Percentiles rank a stretch among this genome's conserved stretches.
These are phyloP conservation scores for Marasmius tenuissimus DNA, from an alignment of 1,284 basidiomycete genomes.

Conservation along the genomic window DNA sequence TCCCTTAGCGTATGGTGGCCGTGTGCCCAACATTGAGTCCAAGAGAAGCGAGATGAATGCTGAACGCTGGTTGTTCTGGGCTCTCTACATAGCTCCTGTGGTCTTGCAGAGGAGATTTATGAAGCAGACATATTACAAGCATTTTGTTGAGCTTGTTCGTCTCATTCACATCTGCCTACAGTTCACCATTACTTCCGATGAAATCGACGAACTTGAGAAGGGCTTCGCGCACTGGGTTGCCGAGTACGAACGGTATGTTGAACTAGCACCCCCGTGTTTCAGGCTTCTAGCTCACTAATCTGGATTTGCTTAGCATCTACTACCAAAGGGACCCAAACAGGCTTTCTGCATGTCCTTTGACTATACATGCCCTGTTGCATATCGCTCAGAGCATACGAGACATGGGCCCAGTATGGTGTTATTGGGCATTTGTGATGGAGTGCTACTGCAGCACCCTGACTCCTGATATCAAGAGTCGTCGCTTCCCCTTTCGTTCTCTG, in stretches of 20 bases:
- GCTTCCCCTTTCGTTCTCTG: too few species aligned
- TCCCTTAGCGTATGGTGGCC: constrained; percentile 28
- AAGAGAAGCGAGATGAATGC: constrained; percentile 24
- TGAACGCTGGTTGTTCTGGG: constrained; percentile 31
- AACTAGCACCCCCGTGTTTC: background rate
- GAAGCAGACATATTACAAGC: constrained; percentile 27
- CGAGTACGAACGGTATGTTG: constrained; percentile 31
- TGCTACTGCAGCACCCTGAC: too few species aligned
- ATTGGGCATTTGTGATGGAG: too few species aligned
- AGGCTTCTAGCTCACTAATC: background rate
- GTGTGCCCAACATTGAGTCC: constrained; percentile 26
- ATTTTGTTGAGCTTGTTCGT: constrained; percentile 30
- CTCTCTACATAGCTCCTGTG: constrained; percentile 28
- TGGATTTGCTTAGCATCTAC: constrained; percentile 26
- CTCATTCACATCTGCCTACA: constrained; percentile 29
- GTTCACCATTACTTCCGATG: constrained; percentile 24
- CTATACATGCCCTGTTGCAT: constrained; percentile 32
- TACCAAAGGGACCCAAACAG: constrained; percentile 25
- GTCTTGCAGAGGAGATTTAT: constrained; percentile 25
- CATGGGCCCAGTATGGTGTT: constrained; percentile 28
- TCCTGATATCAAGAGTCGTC: too few species aligned
- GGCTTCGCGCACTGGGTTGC: constrained; percentile 31
- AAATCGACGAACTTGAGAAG: constrained; percentile 21
- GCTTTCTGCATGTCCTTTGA: constrained; percentile 25
- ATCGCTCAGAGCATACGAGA: too few species aligned